phyloP scores from a whole-genome alignment of 208 protist genomes.

The Vickermania spadyakhi region DNA sequence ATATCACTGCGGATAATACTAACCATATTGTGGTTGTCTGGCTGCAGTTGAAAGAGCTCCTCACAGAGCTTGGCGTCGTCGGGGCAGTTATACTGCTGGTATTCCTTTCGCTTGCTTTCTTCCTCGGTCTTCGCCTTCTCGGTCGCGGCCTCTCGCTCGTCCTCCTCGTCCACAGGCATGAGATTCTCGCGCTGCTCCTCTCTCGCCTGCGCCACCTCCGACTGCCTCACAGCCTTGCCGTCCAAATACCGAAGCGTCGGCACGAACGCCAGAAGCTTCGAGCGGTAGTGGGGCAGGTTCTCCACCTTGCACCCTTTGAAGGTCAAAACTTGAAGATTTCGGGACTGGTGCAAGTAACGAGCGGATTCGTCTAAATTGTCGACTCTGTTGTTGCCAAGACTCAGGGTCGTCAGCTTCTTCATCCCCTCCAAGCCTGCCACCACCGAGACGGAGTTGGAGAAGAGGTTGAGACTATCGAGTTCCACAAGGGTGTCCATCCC shows the following conservation, averaged over 20 bases:
- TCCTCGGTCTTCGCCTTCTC: slow-evolving; percentile 32
- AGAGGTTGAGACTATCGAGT: slow-evolving; percentile 86
- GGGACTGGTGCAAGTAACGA: slow-evolving; percentile 69
- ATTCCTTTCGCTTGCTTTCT: slow-evolving; percentile 29
- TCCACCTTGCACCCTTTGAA: slow-evolving; percentile 60
- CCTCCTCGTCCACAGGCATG: slow-evolving; percentile 69
- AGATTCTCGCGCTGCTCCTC: slow-evolving; percentile 81
- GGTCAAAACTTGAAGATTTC: slow-evolving; percentile 75
- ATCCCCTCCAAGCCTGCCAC: slow-evolving; percentile 66
- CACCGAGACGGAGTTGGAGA: slow-evolving; percentile 73
- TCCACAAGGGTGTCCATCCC: slow-evolving; percentile 74
- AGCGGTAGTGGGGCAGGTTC: slow-evolving; percentile 46
- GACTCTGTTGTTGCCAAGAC: slow-evolving; percentile 90
- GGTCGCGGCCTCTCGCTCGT: slow-evolving; percentile 27
- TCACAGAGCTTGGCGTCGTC: slow-evolving; percentile 69
- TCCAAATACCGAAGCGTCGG: slow-evolving; percentile 61
- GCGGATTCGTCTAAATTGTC: slow-evolving; percentile 76
- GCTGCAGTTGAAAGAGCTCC: slow-evolving; percentile 49
- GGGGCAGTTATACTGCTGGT: slow-evolving; percentile 74
- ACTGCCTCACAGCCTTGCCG: slow-evolving; percentile 28
- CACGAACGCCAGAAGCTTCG: slow-evolving; percentile 64
- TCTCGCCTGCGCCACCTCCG: slow-evolving; percentile 36
- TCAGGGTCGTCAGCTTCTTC: slow-evolving; percentile 74
- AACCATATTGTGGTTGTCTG: slow-evolving; percentile 44
- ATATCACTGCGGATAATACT: slow-evolving; percentile 48